Evolutionary conservation across 2,329 filamentous ascomycete species (phyloP).

Genomic region (Clonostachys chloroleuca): DNA sequence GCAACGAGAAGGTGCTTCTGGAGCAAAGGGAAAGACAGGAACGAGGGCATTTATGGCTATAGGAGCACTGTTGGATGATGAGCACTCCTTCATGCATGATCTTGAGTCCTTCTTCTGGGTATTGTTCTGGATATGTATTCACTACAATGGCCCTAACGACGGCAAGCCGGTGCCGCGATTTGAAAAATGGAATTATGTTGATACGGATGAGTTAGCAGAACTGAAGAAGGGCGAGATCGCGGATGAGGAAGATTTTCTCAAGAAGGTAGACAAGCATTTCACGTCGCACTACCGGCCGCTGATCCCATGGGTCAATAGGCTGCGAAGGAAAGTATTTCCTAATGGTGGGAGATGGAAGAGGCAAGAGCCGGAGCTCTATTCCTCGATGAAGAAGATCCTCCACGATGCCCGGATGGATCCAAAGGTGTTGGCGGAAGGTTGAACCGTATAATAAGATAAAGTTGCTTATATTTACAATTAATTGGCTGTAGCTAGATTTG

Average conservation of each 20-base stretch:
- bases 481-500: too few species aligned
- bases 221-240: constrained; percentile 11
- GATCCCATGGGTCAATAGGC: too few species aligned
- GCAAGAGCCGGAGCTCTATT: too few species aligned
- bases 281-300: too few species aligned
- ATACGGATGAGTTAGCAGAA: constrained; percentile 13
- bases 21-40: constrained; percentile 33
- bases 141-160: constrained; percentile 19
- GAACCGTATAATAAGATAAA: too few species aligned
- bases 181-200: constrained; percentile 29
- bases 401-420: too few species aligned
- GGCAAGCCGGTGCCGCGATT: constrained; percentile 13
- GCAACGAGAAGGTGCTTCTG: constrained; percentile 20
- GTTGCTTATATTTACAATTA: too few species aligned
- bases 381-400: too few species aligned
- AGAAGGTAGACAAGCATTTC: too few species aligned
- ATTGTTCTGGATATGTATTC: constrained; percentile 38
- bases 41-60: constrained; percentile 42
- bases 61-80: constrained; percentile 29
- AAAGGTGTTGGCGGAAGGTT: too few species aligned
- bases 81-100: constrained; percentile 41
- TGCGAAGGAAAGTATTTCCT: too few species aligned
- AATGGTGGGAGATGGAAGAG: too few species aligned
- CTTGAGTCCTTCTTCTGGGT: constrained; percentile 45
- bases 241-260: constrained; percentile 21